Conservation (phyloP, 148 eudicot genomes). For the Fallopia convolvulus region DNA sequence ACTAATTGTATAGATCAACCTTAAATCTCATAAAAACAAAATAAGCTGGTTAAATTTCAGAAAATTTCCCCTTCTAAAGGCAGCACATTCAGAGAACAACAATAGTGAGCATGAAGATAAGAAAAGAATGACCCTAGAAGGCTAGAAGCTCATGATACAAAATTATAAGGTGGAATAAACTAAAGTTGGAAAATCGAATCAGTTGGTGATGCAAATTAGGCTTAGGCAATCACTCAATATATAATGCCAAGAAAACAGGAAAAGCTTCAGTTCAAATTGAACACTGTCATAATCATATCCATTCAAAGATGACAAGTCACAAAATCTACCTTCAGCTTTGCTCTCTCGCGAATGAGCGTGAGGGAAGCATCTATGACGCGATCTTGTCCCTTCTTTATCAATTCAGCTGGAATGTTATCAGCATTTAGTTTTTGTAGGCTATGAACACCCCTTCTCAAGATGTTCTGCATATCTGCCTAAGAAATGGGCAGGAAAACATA, state of each 20-base stretch:
- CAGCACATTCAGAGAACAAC: neutral
- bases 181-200: neutral
- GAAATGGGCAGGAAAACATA: neutral
- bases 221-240: neutral
- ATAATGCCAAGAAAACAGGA: neutral
- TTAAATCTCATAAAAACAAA: neutral
- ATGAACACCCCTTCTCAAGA: slow-evolving; percentile 67
- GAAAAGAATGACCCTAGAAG: neutral
- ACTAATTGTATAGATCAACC: neutral
- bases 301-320: neutral
- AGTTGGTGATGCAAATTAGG: neutral
- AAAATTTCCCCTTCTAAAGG: neutral
- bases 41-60: neutral
- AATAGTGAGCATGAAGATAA: neutral
- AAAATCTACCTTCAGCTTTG: slow-evolving; percentile 72
- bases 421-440: slow-evolving; percentile 50
- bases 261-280: neutral
- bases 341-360: slow-evolving; percentile 92
- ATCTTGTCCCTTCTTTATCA: slow-evolving; percentile 73
- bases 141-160: neutral
- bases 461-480: slow-evolving; percentile 41
- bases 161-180: neutral
- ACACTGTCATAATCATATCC: neutral
- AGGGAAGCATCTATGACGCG: slow-evolving; percentile 94
- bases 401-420: slow-evolving; percentile 58